Conservation (phyloP, 2,329 filamentous ascomycete genomes). For the Pyricularia pennisetigena region DNA sequence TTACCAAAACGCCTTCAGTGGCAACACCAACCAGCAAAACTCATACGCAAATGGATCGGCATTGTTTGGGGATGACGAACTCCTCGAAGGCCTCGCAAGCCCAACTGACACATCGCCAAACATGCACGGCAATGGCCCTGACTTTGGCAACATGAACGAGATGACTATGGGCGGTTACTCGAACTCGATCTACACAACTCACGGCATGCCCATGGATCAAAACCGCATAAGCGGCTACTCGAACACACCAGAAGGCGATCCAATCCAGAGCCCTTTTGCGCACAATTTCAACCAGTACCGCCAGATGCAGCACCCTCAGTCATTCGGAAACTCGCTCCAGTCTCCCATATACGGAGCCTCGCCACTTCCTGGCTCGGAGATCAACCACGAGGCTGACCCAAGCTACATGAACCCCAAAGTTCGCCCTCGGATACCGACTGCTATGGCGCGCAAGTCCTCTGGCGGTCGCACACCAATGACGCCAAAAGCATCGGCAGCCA, state of each 20-base stretch:
- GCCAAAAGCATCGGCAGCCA: conserved; percentile 64
- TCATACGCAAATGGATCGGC: conserved; percentile 72
- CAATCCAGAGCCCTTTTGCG: conserved; percentile 84
- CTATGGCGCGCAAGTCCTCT: conserved; percentile 64
- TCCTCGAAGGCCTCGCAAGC: conserved; percentile 62
- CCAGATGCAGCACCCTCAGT: conserved; percentile 50
- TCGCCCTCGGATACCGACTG: conserved; percentile 48
- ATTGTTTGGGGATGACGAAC: conserved; percentile 78
- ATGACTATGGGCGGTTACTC: conserved; percentile 44
- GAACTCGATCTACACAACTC: conserved; percentile 39
- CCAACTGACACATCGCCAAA: conserved; percentile 41
- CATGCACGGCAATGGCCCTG: conserved; percentile 43
- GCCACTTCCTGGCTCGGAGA: conserved; percentile 36
- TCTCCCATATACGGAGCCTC: conserved; percentile 41
- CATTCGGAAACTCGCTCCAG: conserved; percentile 44
- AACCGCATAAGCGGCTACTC: conserved; percentile 73
- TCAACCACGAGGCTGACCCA: conserved; percentile 40
- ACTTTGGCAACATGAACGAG: conserved; percentile 45
- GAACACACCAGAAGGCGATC: conserved; percentile 82
- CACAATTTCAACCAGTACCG: conserved; percentile 71
- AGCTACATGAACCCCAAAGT: conserved; percentile 47
- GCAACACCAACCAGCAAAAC: conserved; percentile 48
- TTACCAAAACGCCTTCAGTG: conserved; percentile 51
- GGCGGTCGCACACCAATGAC: conserved; percentile 73
- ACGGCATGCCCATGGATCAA: conserved; percentile 55